These are phyloP conservation scores for Coprinopsis sp. DNA, from an alignment of 768 basidiomycete species.

Conservation along the genomic window DNA sequence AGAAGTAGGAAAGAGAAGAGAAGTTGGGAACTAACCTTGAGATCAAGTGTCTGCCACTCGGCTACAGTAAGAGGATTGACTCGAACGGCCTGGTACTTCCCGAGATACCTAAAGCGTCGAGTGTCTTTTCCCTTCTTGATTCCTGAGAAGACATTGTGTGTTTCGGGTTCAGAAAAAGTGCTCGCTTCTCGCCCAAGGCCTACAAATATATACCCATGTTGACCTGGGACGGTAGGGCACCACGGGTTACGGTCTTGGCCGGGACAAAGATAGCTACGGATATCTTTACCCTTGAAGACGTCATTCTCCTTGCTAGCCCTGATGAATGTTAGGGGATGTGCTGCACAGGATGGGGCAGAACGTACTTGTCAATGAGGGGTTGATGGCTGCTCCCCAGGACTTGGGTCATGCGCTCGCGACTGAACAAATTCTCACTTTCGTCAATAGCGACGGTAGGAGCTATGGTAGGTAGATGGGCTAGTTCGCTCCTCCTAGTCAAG, in stretches of 20 bases:
- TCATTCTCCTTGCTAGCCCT: slow-evolving; percentile 22
- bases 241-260: slow-evolving; percentile 50
- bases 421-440: slow-evolving; percentile 29
- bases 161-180: slow-evolving; percentile 35
- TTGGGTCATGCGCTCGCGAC: slow-evolving; percentile 32
- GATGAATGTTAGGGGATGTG: slow-evolving; percentile 13
- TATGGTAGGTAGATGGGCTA: slow-evolving; percentile 22
- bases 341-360: background rate
- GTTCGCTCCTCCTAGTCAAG: slow-evolving; percentile 16
- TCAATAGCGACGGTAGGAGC: slow-evolving; percentile 19
- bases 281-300: slow-evolving; percentile 26
- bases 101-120: slow-evolving; percentile 42
- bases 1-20: background rate
- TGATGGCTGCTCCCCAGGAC: slow-evolving; percentile 37
- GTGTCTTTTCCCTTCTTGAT: slow-evolving; percentile 22
- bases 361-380: slow-evolving; percentile 33
- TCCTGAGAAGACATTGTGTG: slow-evolving; percentile 43
- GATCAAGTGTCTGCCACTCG: slow-evolving; percentile 43
- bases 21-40: slow-evolving; percentile 27
- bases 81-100: slow-evolving; percentile 40
- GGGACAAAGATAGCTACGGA: slow-evolving; percentile 44
- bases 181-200: slow-evolving; percentile 44
- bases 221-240: slow-evolving; percentile 44
- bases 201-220: slow-evolving; percentile 54
- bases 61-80: slow-evolving; percentile 35